Percentiles rank a stretch among this genome's conserved stretches.
Conservation (phyloP, 2,329 filamentous ascomycete genomes). For the Botrytis pseudocinerea region DNA sequence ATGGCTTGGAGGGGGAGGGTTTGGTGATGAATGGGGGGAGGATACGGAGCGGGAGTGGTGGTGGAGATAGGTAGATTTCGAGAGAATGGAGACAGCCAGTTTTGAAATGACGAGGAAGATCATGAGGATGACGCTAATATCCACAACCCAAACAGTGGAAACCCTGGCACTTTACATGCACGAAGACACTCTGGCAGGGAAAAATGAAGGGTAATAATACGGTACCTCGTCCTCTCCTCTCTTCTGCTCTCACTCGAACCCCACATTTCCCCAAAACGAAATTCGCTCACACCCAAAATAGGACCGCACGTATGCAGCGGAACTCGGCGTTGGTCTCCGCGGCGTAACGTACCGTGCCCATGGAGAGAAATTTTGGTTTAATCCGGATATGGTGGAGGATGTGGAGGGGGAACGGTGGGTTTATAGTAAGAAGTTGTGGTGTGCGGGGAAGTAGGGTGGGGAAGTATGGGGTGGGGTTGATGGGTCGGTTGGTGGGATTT, state of each 20-base stretch:
- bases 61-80: neutral
- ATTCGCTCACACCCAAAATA: neutral
- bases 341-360: conserved; percentile 27
- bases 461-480: no score
- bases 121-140: neutral
- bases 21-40: neutral
- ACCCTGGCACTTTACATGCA: conserved; percentile 22
- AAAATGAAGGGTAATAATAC: conserved; percentile 6
- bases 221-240: neutral
- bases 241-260: neutral
- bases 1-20: neutral
- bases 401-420: conserved; percentile 26
- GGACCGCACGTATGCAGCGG: conserved; percentile 25
- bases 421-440: conserved; percentile 28
- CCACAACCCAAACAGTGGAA: neutral
- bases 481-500: neutral
- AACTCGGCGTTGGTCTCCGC: conserved; percentile 27
- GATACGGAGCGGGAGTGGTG: neutral
- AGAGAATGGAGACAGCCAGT: neutral
- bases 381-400: conserved; percentile 27
- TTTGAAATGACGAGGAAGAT: neutral
- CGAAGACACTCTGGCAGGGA: conserved; percentile 11
- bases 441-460: conserved; percentile 6
- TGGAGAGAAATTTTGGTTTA: conserved; percentile 27
- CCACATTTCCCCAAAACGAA: neutral